These are phyloP conservation scores for Leishmania guyanensis DNA, from an alignment of 208 protist genomes.

Conservation along the genomic window DNA sequence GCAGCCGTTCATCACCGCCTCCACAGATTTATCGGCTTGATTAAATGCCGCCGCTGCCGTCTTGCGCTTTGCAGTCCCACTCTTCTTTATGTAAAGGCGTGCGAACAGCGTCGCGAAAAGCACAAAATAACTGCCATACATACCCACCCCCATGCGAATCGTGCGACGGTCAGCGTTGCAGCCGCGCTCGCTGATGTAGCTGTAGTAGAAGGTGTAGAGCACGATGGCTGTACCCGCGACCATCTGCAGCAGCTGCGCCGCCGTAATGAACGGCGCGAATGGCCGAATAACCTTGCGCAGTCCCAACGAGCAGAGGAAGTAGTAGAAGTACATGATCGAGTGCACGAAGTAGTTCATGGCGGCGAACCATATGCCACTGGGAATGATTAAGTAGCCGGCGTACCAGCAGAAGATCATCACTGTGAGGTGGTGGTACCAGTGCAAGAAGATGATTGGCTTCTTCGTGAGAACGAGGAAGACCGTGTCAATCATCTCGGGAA, in stretches of 20 bases:
- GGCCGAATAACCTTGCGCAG: conserved; percentile 56
- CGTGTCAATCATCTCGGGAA: conserved; percentile 90
- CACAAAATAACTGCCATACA: conserved; percentile 91
- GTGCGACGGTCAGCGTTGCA: conserved; percentile 46
- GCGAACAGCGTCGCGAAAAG: conserved; percentile 86
- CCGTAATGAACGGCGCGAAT: conserved; percentile 88
- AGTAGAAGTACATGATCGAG: conserved; percentile 96
- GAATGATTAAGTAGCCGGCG: conserved; percentile 42
- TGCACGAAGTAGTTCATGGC: conserved; percentile 95
- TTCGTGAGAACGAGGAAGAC: conserved; percentile 84
- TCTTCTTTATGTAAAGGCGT: conserved; percentile 39
- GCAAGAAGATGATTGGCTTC: conserved; percentile 90
- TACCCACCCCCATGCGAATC: conserved; percentile 65
- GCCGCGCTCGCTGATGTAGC: conserved; percentile 35
- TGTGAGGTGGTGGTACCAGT: conserved; percentile 94
- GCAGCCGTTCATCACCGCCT: not conserved
- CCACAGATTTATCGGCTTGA: not conserved
- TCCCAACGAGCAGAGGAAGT: conserved; percentile 76
- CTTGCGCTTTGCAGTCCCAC: conserved; percentile 12
- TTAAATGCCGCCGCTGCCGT: not conserved
- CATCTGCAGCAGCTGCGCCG: conserved; percentile 92
- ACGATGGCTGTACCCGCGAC: conserved; percentile 78
- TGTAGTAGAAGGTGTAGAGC: conserved; percentile 50
- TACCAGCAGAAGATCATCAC: conserved; percentile 93
- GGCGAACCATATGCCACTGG: conserved; percentile 81